phyloP scores from a whole-genome alignment of 805 yeast genomes.

The Saturnispora bothae region DNA sequence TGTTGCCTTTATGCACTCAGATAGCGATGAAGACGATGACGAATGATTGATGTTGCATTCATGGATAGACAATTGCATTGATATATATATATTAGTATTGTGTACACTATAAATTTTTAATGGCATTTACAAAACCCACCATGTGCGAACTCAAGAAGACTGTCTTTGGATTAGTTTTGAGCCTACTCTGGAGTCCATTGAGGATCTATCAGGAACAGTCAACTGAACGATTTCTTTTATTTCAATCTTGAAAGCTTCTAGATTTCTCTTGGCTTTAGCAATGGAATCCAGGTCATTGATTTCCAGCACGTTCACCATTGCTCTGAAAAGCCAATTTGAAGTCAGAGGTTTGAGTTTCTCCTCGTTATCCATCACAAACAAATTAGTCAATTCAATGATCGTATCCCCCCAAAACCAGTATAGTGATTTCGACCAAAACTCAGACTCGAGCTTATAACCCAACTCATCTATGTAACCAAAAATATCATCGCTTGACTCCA shows the following conservation, averaged over 20 bases:
- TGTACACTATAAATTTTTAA: no score
- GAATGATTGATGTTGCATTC: neutral
- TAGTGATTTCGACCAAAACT: conserved; percentile 51
- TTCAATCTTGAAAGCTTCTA: conserved; percentile 53
- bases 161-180: conserved; percentile 12
- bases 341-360: conserved; percentile 9
- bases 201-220: conserved; percentile 64
- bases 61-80: neutral
- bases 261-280: conserved; percentile 51
- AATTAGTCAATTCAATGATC: conserved; percentile 47
- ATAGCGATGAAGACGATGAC: conserved; percentile 3
- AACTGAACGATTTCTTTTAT: conserved; percentile 59
- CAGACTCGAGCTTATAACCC: conserved; percentile 59
- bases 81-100: neutral
- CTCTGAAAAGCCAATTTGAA: conserved; percentile 36
- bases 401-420: conserved; percentile 52
- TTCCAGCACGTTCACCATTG: conserved; percentile 58
- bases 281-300: conserved; percentile 68
- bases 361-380: conserved; percentile 23
- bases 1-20: conserved; percentile 7
- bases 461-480: conserved; percentile 42
- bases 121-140: no score
- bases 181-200: conserved; percentile 67
- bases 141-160: no score
- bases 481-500: conserved; percentile 39